A percentile compares a stretch with the other conserved stretches of the same genome.
Evolutionary conservation across 345 rosid genomes (phyloP).

Genomic region (Geranium rotundifolium): DNA sequence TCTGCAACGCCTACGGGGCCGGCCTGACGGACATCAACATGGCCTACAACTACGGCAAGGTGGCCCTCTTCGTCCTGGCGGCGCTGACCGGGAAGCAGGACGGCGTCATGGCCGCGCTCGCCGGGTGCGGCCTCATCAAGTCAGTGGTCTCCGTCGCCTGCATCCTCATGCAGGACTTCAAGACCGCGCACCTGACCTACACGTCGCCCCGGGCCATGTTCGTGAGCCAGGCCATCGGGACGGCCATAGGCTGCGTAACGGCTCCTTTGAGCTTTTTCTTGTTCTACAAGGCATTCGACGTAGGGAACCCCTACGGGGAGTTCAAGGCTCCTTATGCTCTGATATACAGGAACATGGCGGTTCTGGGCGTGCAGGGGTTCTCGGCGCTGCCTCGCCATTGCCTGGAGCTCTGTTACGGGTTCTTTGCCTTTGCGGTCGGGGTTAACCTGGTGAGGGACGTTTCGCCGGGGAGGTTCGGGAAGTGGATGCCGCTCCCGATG

Average conservation of each 20-base stretch:
- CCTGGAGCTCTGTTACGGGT: constrained; percentile 52
- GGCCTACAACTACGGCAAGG: constrained; percentile 95
- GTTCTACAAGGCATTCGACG: constrained; percentile 77
- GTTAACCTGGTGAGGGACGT: constrained; percentile 58
- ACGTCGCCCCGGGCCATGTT: constrained; percentile 94
- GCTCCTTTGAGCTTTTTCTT: constrained; percentile 84
- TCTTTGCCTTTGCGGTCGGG: constrained; percentile 61
- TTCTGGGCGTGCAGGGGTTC: constrained; percentile 47
- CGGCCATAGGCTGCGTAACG: constrained; percentile 53
- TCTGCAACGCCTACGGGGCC: constrained; percentile 91
- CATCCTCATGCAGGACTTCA: constrained; percentile 89
- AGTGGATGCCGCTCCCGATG: constrained; percentile 83
- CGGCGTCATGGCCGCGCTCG: constrained; percentile 77
- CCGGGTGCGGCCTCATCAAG: constrained; percentile 82
- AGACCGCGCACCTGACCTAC: constrained; percentile 66
- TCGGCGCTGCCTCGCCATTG: constrained; percentile 55
- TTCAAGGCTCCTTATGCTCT: constrained; percentile 86
- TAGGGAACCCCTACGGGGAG: constrained; percentile 85
- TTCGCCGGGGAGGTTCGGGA: constrained; percentile 48
- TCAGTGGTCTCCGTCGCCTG: constrained; percentile 85
- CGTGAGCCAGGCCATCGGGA: constrained; percentile 67
- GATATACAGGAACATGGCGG: constrained; percentile 81
- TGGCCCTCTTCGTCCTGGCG: constrained; percentile 71
- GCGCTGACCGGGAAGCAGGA: constrained; percentile 66
- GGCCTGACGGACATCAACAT: constrained; percentile 95